Evolutionary conservation across 1,139 yeast species (phyloP).

Genomic region (Yamadazyma blattariae): DNA sequence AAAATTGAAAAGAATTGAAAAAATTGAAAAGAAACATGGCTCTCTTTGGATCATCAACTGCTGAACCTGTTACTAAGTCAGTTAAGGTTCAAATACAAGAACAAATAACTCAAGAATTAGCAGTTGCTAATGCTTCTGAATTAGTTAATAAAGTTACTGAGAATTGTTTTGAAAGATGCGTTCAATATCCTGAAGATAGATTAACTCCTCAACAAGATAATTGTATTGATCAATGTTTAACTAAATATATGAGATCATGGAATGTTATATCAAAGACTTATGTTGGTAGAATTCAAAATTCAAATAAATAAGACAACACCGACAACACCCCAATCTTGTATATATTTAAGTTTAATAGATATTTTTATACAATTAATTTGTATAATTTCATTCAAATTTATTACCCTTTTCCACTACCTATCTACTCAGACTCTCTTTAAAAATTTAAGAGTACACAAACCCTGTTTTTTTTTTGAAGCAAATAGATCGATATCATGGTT

Average conservation of each 20-base stretch:
- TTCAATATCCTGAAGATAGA: slow-evolving; percentile 48
- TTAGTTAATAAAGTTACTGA: slow-evolving; percentile 84
- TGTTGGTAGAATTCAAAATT: slow-evolving; percentile 62
- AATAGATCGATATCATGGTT: too few relatives aligned
- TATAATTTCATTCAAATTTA: too few relatives aligned
- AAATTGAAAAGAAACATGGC: too few relatives aligned
- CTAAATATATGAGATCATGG: slow-evolving; percentile 91
- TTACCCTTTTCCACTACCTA: too few relatives aligned
- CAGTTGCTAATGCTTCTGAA: slow-evolving; percentile 86
- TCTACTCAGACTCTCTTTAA: too few relatives aligned
- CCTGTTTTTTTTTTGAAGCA: too few relatives aligned
- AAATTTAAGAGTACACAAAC: too few relatives aligned
- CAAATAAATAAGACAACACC: slow-evolving; percentile 3
- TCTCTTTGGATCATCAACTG: slow-evolving; percentile 3
- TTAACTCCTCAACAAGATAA: slow-evolving; percentile 29
- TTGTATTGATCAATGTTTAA: slow-evolving; percentile 76
- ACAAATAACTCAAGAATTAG: slow-evolving; percentile 79
- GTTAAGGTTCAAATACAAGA: slow-evolving; percentile 61
- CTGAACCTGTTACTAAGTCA: not conserved
- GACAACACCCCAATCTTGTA: not conserved
- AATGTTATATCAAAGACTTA: slow-evolving; percentile 76
- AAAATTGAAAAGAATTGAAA: too few relatives aligned
- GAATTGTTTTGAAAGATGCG: slow-evolving; percentile 81
- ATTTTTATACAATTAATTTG: too few relatives aligned
- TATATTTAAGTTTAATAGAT: too few relatives aligned